A percentile compares a stretch with the other conserved stretches of the same genome.
Evolutionary conservation across 23 red algal genomes (phyloP).

Genomic region (Pyropia yezoensis): DNA sequence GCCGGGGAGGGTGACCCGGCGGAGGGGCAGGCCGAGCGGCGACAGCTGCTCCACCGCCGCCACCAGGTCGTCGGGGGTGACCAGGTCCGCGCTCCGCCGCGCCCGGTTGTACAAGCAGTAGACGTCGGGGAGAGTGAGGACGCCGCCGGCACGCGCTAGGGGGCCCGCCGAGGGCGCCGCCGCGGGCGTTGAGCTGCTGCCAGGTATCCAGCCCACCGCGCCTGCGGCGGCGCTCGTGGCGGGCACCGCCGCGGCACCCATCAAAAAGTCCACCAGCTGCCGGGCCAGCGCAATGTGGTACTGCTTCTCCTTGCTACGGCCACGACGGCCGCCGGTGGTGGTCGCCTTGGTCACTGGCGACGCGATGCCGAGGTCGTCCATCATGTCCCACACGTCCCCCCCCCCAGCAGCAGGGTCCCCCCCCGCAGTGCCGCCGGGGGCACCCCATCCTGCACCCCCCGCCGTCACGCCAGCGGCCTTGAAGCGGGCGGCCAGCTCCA

Average conservation of each 20-base stretch:
- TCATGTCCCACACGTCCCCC: conserved; percentile 50
- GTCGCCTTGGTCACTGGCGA: conserved; percentile 66
- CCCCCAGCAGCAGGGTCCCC: neutral
- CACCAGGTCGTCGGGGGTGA: conserved; percentile 73
- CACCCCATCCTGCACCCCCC: conserved; percentile 27
- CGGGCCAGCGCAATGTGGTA: conserved; percentile 55
- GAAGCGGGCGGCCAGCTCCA: conserved; percentile 53
- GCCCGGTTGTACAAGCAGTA: conserved; percentile 70
- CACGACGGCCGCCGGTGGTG: conserved; percentile 13
- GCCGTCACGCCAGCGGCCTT: conserved; percentile 5
- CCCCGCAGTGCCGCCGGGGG: no score
- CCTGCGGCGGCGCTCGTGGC: no score
- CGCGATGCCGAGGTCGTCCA: conserved; percentile 70
- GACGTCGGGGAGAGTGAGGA: conserved; percentile 69
- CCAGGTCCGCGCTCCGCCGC: conserved; percentile 55
- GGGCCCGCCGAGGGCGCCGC: neutral
- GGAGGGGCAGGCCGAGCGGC: conserved; percentile 21
- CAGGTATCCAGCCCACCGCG: no score
- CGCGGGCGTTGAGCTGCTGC: no score
- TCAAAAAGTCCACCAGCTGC: conserved; percentile 42
- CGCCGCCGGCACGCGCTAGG: conserved; percentile 45
- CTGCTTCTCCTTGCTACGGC: conserved; percentile 26
- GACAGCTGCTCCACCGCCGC: conserved; percentile 48
- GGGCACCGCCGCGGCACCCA: neutral
- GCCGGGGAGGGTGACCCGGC: conserved; percentile 35